Evolutionary conservation across 1,284 basidiomycete species (phyloP), one percentile per base, ranked within the genome.

Genomic region (Sanghuangporus sanghuang): DNA sequence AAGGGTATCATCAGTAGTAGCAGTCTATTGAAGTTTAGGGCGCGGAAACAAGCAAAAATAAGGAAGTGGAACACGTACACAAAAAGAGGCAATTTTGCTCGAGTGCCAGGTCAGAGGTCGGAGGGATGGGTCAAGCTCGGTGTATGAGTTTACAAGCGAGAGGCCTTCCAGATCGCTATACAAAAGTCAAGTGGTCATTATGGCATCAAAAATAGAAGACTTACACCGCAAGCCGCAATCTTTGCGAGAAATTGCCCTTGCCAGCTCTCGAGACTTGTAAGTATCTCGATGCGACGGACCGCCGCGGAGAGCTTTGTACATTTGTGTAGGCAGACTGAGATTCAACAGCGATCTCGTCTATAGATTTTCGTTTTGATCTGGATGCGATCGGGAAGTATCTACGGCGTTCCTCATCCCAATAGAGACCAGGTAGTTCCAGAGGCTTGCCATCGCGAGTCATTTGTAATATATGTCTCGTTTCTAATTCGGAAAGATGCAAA

Each of bases 381-480:
- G 61, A 65, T 18, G 64, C 49, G 16, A 59, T 18, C 35, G 64
- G 64, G 48, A 65, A 65, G 39, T 65, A 65, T 50, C 64, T 54
- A 27, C 40, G 36, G 27, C 52, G 55, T 42, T 57, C 60, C 9
- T 58, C 61, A 32, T 65, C 64, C 64, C 64, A 65, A 32, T 62
- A 62, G 32, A 62, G 42, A 27, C 64, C 64, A 35, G 60, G 64
- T 2, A 65, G 27, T 6, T 59, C 50, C 42, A 62, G 27, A 49
- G 64, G 64, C 55, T 62, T 63, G 44, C 53, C 54, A 54, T 59
- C 55, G 16, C 56, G 55, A 46, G 64, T 59, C 63, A 64, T 64
- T 46, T 46, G 44, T 18, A 23, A 23, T 21, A 32, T 32, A 3
- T 32, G 27, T 32, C 27, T 32, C 5, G 2, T 32, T 32, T 35